Evolutionary conservation across 1,139 yeast species (phyloP).

Genomic region (Candida smagusa): DNA sequence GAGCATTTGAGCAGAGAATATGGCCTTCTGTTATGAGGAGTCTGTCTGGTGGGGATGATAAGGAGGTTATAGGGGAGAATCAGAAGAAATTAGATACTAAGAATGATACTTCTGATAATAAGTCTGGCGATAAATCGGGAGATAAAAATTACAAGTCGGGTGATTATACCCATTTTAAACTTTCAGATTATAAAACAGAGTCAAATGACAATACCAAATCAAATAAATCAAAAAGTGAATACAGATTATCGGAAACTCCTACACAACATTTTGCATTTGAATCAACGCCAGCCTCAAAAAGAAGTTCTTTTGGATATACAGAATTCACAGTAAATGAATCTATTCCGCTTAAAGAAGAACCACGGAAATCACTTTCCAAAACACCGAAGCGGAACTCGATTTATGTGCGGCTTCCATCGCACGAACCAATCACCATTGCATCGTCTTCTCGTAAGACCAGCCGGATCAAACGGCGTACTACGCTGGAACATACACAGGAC

Average conservation of each 20-base stretch:
- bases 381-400: constrained; percentile 31
- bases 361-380: constrained; percentile 1
- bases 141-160: no score
- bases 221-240: no score
- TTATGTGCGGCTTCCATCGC: constrained; percentile 38
- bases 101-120: neutral
- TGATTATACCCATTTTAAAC: no score
- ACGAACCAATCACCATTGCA: constrained; percentile 33
- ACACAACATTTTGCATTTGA: no score
- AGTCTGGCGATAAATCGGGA: no score
- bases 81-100: no score
- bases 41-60: neutral
- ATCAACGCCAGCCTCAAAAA: no score
- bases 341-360: constrained; percentile 4
- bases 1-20: neutral
- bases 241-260: no score
- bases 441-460: constrained; percentile 7
- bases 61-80: neutral
- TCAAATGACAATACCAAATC: no score
- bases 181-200: no score
- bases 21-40: neutral
- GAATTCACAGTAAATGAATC: constrained; percentile 3
- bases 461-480: constrained; percentile 3
- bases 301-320: neutral
- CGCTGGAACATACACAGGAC: constrained; percentile 3